phyloP scores from a whole-genome alignment of 176 grass and related monocot genomes.

The Avena atlantica region DNA sequence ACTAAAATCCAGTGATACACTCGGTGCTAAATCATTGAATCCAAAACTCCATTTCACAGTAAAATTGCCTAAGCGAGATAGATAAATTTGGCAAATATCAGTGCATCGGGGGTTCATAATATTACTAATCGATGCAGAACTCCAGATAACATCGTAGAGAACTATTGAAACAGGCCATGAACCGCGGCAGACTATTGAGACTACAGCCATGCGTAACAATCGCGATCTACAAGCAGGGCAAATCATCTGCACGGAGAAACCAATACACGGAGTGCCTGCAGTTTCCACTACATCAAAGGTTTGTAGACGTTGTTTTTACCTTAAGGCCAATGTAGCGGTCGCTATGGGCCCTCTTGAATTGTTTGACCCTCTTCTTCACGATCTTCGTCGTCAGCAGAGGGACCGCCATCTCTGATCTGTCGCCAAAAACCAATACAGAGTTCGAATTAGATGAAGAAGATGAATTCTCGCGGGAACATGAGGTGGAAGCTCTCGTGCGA shows the following conservation, averaged over 20 bases:
- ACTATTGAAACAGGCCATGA: neutral
- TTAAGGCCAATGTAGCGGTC: conserved; percentile 87
- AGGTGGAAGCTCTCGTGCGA: neutral
- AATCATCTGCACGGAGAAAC: neutral
- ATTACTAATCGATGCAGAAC: neutral
- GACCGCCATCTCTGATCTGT: conserved; percentile 74
- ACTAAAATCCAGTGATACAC: neutral
- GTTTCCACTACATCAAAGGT: neutral
- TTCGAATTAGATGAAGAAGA: neutral
- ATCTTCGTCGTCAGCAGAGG: conserved; percentile 80
- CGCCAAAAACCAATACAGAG: neutral
- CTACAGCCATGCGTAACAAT: neutral
- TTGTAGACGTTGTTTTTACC: conserved; percentile 15
- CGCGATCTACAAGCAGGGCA: neutral
- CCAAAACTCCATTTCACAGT: neutral
- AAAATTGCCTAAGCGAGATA: neutral
- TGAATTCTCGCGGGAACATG: neutral
- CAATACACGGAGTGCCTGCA: neutral
- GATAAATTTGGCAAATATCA: neutral
- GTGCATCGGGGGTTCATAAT: neutral
- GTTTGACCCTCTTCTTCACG: conserved; percentile 87
- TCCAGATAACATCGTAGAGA: neutral
- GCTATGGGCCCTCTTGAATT: conserved; percentile 52
- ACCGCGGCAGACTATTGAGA: neutral
- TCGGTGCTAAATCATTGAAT: neutral